Evolutionary conservation across 2,329 filamentous ascomycete genomes (phyloP).

Genomic region (Blastomyces percursus): DNA sequence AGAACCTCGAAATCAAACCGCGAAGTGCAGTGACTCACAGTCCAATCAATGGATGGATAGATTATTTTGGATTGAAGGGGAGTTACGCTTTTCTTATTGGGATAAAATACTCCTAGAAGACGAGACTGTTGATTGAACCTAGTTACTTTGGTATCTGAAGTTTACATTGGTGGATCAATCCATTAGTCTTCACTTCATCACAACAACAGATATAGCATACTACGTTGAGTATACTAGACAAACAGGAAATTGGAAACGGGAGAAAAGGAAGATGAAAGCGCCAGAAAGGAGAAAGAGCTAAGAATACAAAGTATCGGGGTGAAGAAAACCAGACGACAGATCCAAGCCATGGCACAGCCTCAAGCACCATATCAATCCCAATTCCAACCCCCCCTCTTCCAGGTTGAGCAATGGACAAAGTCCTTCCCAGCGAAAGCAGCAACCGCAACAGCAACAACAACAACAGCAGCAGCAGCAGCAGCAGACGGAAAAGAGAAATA

Average conservation of each 20-base stretch:
- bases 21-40: background rate
- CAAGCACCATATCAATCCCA: background rate
- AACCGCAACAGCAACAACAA: background rate
- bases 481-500: constrained; percentile 34
- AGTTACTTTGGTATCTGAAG: background rate
- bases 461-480: background rate
- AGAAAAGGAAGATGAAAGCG: background rate
- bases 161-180: background rate
- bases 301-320: background rate
- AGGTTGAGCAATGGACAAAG: background rate
- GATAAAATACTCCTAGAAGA: background rate
- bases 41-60: background rate
- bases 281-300: background rate
- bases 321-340: background rate
- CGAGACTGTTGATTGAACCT: background rate
- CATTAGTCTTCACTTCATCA: background rate
- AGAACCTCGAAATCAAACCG: background rate
- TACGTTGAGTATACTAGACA: no score
- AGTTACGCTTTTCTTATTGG: background rate
- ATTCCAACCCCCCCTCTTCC: background rate
- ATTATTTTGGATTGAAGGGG: background rate
- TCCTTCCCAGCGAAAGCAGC: background rate
- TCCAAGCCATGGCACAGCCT: background rate
- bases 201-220: no score
- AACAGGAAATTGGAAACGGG: no score